phyloP scores from a whole-genome alignment of 805 yeast species.

The Tetrapisispora fleetii region DNA sequence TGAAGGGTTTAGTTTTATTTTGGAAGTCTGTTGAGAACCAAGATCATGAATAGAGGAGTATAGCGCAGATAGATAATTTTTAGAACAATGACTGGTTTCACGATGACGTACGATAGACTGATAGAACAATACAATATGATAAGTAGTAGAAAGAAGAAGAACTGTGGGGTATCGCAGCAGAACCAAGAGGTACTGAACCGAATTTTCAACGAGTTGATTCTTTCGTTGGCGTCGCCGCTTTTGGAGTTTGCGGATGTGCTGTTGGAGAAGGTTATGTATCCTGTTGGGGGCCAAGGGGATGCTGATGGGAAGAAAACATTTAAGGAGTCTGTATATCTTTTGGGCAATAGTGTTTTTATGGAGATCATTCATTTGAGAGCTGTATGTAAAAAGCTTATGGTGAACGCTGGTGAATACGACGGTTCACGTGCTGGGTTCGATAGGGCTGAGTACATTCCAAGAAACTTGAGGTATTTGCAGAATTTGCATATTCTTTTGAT shows the following conservation, averaged over 20 bases:
- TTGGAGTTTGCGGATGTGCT: constrained; percentile 21
- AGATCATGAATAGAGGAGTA: not conserved
- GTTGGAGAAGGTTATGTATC: constrained; percentile 4
- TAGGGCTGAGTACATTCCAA: not conserved
- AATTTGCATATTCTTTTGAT: not conserved
- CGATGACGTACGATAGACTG: not conserved
- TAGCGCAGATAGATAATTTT: not conserved
- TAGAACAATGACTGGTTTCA: constrained; percentile 4
- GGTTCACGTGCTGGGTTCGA: not conserved
- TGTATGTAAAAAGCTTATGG: not conserved
- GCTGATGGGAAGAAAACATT: not conserved
- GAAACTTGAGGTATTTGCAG: not conserved
- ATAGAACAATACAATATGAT: not conserved
- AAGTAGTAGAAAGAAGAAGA: not conserved
- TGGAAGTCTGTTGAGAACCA: not conserved
- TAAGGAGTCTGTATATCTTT: not conserved
- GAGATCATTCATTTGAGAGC: constrained; percentile 2
- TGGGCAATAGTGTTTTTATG: constrained; percentile 1
- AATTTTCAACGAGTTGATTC: constrained; percentile 8
- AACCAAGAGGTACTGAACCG: constrained; percentile 3
- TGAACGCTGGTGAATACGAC: not conserved
- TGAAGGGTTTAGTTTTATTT: too few relatives aligned
- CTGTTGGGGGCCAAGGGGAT: not conserved
- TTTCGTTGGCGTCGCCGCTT: constrained; percentile 15
- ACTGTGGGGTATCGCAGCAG: not conserved